phyloP scores from a whole-genome alignment of 1,139 yeast species.

The Blastobotrys indianensis region DNA sequence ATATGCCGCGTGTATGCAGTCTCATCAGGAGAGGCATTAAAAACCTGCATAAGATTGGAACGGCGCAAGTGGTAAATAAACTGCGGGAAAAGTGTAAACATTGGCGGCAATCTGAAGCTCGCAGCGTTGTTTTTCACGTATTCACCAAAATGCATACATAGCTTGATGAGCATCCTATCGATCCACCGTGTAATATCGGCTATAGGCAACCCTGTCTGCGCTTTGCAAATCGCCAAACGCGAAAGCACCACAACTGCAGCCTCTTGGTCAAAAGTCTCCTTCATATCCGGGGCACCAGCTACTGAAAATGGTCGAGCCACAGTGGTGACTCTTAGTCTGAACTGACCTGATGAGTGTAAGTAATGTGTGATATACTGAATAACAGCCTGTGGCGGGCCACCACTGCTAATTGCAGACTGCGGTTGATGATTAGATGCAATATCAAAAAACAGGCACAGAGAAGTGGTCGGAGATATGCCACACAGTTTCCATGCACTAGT shows the following conservation, averaged over 20 bases:
- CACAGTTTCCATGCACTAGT: conserved; percentile 84
- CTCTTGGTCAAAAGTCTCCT: conserved; percentile 55
- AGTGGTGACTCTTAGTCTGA: conserved; percentile 43
- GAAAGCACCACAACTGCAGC: conserved; percentile 62
- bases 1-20: conserved; percentile 64
- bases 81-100: conserved; percentile 69
- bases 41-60: conserved; percentile 62
- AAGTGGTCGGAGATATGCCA: conserved; percentile 74
- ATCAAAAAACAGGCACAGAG: conserved; percentile 86
- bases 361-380: conserved; percentile 68
- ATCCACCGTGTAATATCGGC: conserved; percentile 69
- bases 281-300: conserved; percentile 20
- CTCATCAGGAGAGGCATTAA: conserved; percentile 77
- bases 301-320: conserved; percentile 26
- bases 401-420: conserved; percentile 28
- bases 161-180: conserved; percentile 65
- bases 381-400: conserved; percentile 30
- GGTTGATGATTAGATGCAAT: conserved; percentile 35
- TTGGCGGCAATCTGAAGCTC: conserved; percentile 64
- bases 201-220: conserved; percentile 46
- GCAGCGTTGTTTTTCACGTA: conserved; percentile 60
- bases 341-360: conserved; percentile 46
- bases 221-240: conserved; percentile 46
- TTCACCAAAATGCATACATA: conserved; percentile 73
- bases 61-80: conserved; percentile 68